Conservation (phyloP, 2,329 filamentous ascomycete genomes). For the Cladorrhinum sp. region DNA sequence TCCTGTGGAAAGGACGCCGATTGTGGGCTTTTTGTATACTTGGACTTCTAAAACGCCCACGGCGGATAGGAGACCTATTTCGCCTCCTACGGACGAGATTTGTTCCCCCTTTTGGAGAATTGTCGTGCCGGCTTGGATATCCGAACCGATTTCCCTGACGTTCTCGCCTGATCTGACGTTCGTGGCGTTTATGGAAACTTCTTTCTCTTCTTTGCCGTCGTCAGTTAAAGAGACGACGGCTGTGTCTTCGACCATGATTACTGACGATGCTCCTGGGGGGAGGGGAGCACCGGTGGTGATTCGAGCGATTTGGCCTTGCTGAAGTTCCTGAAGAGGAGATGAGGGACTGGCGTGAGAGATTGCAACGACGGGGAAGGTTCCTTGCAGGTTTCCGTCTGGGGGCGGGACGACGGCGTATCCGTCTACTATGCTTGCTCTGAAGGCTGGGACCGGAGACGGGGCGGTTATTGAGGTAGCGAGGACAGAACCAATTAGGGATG, state of each 20-base stretch:
- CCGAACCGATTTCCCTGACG: slow-evolving; percentile 85
- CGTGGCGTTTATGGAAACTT: slow-evolving; percentile 80
- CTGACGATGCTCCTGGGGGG: slow-evolving; percentile 81
- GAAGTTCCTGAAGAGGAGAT: slow-evolving; percentile 43
- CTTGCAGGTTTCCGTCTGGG: slow-evolving; percentile 62
- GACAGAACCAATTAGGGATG: slow-evolving; percentile 68
- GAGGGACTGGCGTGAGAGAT: slow-evolving; percentile 76
- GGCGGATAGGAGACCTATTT: slow-evolving; percentile 84
- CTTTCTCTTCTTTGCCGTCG: slow-evolving; percentile 78
- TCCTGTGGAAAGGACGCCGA: slow-evolving; percentile 89
- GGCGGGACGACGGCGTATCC: slow-evolving; percentile 82
- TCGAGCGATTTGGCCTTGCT: slow-evolving; percentile 73
- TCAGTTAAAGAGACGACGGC: slow-evolving; percentile 69
- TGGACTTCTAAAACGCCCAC: slow-evolving; percentile 71
- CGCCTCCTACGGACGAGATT: slow-evolving; percentile 84
- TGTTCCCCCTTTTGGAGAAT: slow-evolving; percentile 76
- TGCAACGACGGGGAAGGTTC: slow-evolving; percentile 79
- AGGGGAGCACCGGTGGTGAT: slow-evolving; percentile 95
- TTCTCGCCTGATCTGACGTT: slow-evolving; percentile 78
- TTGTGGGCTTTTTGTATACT: slow-evolving; percentile 70
- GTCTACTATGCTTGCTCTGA: slow-evolving; percentile 93
- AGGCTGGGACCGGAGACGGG: slow-evolving; percentile 82
- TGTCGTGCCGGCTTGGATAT: slow-evolving; percentile 65
- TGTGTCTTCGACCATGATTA: slow-evolving; percentile 97
- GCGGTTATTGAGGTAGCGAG: slow-evolving; percentile 81